Evolutionary conservation across 768 basidiomycete genomes (phyloP).

Genomic region (Rhizopogon vinicolor): DNA sequence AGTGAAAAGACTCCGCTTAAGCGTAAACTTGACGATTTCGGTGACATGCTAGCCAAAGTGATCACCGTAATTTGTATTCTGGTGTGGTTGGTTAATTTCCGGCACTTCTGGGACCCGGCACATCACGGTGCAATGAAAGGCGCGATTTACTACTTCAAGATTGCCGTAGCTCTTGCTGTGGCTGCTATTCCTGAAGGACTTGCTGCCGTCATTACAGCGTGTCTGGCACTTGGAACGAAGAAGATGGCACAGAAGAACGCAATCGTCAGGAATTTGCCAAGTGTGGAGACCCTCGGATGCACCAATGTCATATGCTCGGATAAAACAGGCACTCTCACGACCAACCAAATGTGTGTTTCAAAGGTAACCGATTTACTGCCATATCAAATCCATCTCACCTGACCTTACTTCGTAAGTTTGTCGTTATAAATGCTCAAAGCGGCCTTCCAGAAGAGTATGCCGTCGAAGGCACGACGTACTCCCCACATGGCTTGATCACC

Average conservation of each 20-base stretch:
- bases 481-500: conserved; percentile 73
- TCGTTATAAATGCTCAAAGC: conserved; percentile 56
- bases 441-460: conserved; percentile 57
- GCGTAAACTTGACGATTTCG: conserved; percentile 96
- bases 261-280: conserved; percentile 93
- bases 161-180: conserved; percentile 97
- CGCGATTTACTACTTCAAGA: conserved; percentile 98
- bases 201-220: conserved; percentile 98
- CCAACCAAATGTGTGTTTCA: conserved; percentile 96
- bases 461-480: conserved; percentile 92
- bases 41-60: conserved; percentile 95
- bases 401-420: conserved; percentile 50
- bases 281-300: conserved; percentile 95
- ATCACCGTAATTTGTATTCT: conserved; percentile 96
- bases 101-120: conserved; percentile 93
- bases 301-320: conserved; percentile 99
- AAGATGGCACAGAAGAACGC: conserved; percentile 99
- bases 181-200: conserved; percentile 98
- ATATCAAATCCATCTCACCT: background rate
- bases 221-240: conserved; percentile 93
- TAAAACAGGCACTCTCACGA: conserved; percentile 95
- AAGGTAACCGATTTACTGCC: conserved; percentile 38
- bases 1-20: conserved; percentile 96
- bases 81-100: conserved; percentile 96
- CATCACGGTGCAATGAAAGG: conserved; percentile 90